Conservation (phyloP, 257 asterid genomes). For the Primulina huaijiensis region DNA sequence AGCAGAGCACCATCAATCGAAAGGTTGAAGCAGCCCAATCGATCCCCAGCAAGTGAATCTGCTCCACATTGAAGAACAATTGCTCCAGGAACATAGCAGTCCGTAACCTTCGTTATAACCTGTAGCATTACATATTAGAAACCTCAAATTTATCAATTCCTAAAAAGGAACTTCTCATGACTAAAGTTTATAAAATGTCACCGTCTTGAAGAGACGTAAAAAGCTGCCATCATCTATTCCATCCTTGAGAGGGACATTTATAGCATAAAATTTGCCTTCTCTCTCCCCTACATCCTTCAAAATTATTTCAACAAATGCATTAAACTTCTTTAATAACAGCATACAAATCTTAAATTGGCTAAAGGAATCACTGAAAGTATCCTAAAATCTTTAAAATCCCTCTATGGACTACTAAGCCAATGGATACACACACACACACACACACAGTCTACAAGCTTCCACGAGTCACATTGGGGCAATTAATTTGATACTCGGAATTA, state of each 20-base stretch:
- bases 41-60: slow-evolving; percentile 98
- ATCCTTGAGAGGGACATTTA: slow-evolving; percentile 93
- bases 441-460: background rate
- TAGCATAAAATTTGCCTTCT: slow-evolving; percentile 92
- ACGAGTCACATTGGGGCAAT: background rate
- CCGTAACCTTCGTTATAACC: slow-evolving; percentile 87
- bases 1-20: slow-evolving; percentile 89
- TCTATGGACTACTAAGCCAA: background rate
- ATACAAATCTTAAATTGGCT: background rate
- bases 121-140: slow-evolving; percentile 35
- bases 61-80: slow-evolving; percentile 99
- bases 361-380: background rate
- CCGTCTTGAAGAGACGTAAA: slow-evolving; percentile 80
- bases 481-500: background rate
- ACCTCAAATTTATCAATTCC: slow-evolving; percentile 18
- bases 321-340: slow-evolving; percentile 24
- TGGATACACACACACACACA: background rate
- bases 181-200: slow-evolving; percentile 32
- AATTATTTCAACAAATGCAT: slow-evolving; percentile 32
- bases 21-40: slow-evolving; percentile 98
- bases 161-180: slow-evolving; percentile 2
- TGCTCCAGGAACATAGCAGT: slow-evolving; percentile 92
- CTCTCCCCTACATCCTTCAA: slow-evolving; percentile 93
- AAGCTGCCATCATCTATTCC: slow-evolving; percentile 94
- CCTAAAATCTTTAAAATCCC: background rate